Percentiles rank a stretch among this genome's conserved stretches.
These are phyloP conservation scores for Termitomyces sp. DNA, from an alignment of 768 basidiomycete genomes.

Conservation along the genomic window DNA sequence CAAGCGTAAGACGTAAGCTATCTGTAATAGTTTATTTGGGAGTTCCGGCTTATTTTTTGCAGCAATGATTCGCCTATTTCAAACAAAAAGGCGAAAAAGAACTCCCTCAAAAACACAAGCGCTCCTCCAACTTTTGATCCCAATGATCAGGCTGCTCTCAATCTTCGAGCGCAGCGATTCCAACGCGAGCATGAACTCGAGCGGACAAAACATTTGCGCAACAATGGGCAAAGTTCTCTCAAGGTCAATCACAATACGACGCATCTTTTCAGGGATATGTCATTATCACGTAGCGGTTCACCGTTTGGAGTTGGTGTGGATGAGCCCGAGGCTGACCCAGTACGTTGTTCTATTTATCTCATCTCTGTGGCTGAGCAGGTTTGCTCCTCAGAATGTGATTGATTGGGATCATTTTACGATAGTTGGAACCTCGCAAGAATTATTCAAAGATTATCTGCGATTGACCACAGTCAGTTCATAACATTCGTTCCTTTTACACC, in stretches of 20 bases:
- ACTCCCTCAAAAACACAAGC: slow-evolving; percentile 6
- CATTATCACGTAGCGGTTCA: slow-evolving; percentile 44
- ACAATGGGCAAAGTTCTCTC: slow-evolving; percentile 29
- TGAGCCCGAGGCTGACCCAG: slow-evolving; percentile 70
- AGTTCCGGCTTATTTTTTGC: background rate
- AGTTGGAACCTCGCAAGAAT: slow-evolving; percentile 80
- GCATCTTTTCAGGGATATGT: slow-evolving; percentile 45
- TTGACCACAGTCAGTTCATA: slow-evolving; percentile 69
- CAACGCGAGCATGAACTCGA: slow-evolving; percentile 87
- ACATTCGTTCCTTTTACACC: background rate
- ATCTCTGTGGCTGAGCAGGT: background rate
- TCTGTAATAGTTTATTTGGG: background rate
- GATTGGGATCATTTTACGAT: slow-evolving; percentile 97
- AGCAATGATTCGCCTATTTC: slow-evolving; percentile 34
- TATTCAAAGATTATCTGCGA: slow-evolving; percentile 96
- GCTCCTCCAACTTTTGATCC: slow-evolving; percentile 36
- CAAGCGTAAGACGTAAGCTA: slow-evolving; percentile 64
- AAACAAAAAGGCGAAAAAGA: slow-evolving; percentile 40
- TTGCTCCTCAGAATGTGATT: slow-evolving; percentile 72
- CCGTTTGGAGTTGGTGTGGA: slow-evolving; percentile 44
- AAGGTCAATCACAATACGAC: slow-evolving; percentile 43
- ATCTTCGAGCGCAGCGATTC: slow-evolving; percentile 82
- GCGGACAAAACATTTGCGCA: slow-evolving; percentile 48
- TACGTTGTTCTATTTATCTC: slow-evolving; percentile 28
- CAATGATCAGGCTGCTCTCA: slow-evolving; percentile 64